Base-by-base conservation (phyloP, 2,329 filamentous ascomycete genomes). In the Penicillium sp. region DNA sequence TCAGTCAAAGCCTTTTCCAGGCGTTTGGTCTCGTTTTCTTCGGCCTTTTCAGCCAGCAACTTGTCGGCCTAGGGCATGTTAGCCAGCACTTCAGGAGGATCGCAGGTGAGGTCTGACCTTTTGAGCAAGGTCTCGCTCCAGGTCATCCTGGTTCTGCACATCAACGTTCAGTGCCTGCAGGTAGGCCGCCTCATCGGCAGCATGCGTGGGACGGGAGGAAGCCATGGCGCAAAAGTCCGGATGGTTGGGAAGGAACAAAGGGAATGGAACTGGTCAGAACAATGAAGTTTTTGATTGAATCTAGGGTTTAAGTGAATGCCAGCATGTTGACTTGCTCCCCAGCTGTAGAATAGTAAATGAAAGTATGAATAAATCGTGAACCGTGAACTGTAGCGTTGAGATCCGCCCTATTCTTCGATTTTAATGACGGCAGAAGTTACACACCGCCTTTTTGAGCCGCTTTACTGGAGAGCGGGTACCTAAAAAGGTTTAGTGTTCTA, bases 141-240 rank as follows among this genome's bases (percentile, higher is more conserved):
- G 77, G 56, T 97, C 92, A 76, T 92, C 88, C 72, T 97, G 93
- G 66, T 96, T 86, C 54, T 90, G 86, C 22, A 94, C 85, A 55
- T 87, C 82, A 49, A 86, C 83, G 4, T 88, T 86, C 40, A 92
- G 76, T 42, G 82, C 82, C 54, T 81, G 79, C 26, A 92, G 76
- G 20, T 83, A 82, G 49, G 80, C 79, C 41, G 82, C 81, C 66
- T 89, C 87, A 58, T 85, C 83, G 55, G 54, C 54, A 33, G 33
- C 52, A 22, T 40, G 41, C 33, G 35, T 41, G 25, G 40, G 52
- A 18, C 37, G 48, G 20, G 43, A 50, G 27, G 56, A 46, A 41
- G 48, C 51, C 60, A 56, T 60, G 9, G 15, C 54, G 23, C 9
- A 25, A 23, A 20, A 20, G 37, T 40, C 11, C 18, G 9, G 18